phyloP scores from a whole-genome alignment of 805 yeast species.

The Zygotorulaspora chibaensis region DNA sequence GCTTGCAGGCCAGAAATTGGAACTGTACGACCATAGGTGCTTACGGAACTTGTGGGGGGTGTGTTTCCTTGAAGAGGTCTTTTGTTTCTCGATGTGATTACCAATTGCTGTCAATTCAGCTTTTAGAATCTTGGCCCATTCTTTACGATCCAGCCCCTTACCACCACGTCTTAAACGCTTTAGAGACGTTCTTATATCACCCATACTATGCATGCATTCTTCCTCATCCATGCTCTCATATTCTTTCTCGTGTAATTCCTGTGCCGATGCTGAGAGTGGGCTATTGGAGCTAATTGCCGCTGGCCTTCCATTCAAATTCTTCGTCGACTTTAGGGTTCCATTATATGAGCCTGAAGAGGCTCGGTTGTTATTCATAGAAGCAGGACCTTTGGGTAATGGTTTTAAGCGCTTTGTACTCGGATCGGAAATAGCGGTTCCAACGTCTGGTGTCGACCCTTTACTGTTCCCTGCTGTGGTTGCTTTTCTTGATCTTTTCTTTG shows the following conservation, averaged over 20 bases:
- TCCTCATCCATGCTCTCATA: conserved; percentile 78
- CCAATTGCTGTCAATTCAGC: conserved; percentile 70
- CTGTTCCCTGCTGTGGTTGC: conserved; percentile 24
- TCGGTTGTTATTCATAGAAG: conserved; percentile 16
- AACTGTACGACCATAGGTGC: conserved; percentile 81
- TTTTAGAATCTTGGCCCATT: conserved; percentile 69
- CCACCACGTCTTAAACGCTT: conserved; percentile 65
- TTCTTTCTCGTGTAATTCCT: conserved; percentile 39
- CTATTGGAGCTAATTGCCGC: not conserved
- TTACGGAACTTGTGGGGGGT: conserved; percentile 44
- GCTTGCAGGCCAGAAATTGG: conserved; percentile 81
- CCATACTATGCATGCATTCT: conserved; percentile 55
- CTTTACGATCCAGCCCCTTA: conserved; percentile 67
- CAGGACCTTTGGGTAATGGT: conserved; percentile 30
- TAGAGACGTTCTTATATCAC: conserved; percentile 64
- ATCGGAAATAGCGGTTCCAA: conserved; percentile 10
- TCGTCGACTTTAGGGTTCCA: conserved; percentile 1
- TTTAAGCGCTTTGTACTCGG: conserved; percentile 22
- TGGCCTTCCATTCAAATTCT: conserved; percentile 5
- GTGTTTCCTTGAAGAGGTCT: conserved; percentile 24
- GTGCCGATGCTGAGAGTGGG: conserved; percentile 6
- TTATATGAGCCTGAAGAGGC: conserved; percentile 5
- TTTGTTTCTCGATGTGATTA: conserved; percentile 52
- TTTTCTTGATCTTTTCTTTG: conserved; percentile 30
- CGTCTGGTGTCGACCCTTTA: conserved; percentile 22